phyloP scores from a whole-genome alignment of 768 basidiomycete species.

The Kwoniella dendrophila region DNA sequence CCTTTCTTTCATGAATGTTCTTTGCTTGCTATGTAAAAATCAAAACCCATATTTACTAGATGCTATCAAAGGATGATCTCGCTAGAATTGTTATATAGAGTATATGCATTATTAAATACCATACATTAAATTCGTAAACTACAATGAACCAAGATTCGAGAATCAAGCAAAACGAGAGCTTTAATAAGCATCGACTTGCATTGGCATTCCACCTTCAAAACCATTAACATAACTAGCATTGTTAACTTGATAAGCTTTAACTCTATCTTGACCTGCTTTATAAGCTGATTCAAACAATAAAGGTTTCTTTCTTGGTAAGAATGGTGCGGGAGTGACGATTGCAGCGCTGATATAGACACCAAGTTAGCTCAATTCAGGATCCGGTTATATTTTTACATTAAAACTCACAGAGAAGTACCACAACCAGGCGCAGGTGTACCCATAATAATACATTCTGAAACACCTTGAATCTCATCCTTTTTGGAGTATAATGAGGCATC shows the following conservation, averaged over 20 bases:
- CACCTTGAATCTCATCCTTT: conserved; percentile 90
- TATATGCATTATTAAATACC: too few relatives aligned
- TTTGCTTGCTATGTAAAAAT: too few relatives aligned
- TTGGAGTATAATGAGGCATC: conserved; percentile 96
- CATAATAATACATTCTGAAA: conserved; percentile 99
- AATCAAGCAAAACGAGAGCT: too few relatives aligned
- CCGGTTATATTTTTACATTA: not conserved
- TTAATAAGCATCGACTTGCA: conserved; percentile 17
- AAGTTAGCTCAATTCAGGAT: not conserved
- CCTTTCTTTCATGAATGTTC: too few relatives aligned
- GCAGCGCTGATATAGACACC: conserved; percentile 48
- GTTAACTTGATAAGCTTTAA: not conserved
- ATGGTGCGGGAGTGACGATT: conserved; percentile 56
- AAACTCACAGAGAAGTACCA: conserved; percentile 81
- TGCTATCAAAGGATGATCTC: too few relatives aligned
- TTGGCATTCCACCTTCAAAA: conserved; percentile 1
- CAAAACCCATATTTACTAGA: too few relatives aligned
- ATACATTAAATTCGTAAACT: too few relatives aligned
- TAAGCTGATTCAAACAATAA: conserved; percentile 57
- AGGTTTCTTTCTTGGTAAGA: conserved; percentile 47
- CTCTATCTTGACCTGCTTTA: conserved; percentile 35
- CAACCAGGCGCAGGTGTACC: conserved; percentile 92
- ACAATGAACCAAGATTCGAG: too few relatives aligned
- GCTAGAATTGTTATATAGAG: too few relatives aligned
- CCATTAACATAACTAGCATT: conserved; percentile 1